Base-by-base conservation (phyloP, 805 yeast species). In the Sungouiozyma ichnusensis region DNA sequence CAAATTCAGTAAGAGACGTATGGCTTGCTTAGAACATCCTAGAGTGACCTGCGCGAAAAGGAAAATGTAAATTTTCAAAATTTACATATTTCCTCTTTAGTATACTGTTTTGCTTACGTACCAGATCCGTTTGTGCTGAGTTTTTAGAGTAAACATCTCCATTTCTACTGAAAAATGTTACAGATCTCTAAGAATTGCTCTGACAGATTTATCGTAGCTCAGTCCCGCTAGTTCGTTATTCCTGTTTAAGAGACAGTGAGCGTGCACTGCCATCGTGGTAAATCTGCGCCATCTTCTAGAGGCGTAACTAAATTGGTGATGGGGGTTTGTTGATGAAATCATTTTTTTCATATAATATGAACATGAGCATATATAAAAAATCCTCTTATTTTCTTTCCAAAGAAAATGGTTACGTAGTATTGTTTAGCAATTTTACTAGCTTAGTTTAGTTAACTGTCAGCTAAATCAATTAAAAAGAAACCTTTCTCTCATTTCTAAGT, bases 401-500 rank as follows among this genome's bases (percentile, higher is more conserved):
- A 24, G 29, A 24, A 24, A 24, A 24, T 24, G 29, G 29, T 24
- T 24, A 24, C 11, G 29, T 7, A 6, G 6, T 24, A 6, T 24
- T 24, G 29, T 24, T 24, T 24, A 24, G 29, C 11, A 24, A 24
- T 11, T 6, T 24, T 11, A 24, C 11, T 24, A 24, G 11, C 6
- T 24, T 11, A 7, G 29, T 6, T 24, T 11, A 24, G 29, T 7
- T 24, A 6, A 24, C 29, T 7, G 11, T 24, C 29, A 24, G 11
- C 6, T 24, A 24, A 24, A 24, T 11, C 29, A n/a, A n/a, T n/a
- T 11, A 6, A 24, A 11, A 24, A 24, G 11, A 6, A 24, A 13
- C 18, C 15, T 34, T 20, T 18, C 17, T 15, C 16, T 37, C 38
- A 36, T 54, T n/a, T n/a, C 60, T 53, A 38, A 36, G 44, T 50